Evolutionary conservation across 495 filamentous ascomycete genomes (phyloP), one percentile per base, ranked within the genome.

Genomic region (Aspergillus ellipticus): DNA sequence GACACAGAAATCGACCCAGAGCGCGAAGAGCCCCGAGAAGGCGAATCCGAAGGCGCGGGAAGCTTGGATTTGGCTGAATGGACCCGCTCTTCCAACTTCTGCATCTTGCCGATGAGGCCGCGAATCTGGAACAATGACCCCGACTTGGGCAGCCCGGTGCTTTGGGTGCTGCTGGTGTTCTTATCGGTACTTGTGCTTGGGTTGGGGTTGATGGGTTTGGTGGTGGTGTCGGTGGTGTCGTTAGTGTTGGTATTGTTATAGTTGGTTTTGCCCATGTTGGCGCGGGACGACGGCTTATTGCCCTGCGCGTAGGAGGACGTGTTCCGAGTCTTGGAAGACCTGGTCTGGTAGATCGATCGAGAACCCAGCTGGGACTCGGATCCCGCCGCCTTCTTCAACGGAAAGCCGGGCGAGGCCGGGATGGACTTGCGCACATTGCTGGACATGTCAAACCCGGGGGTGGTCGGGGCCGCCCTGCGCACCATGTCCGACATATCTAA

Each of bases 1-100:
- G 79, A 51, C 35, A 39, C 35, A 13, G 35, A 39, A 1, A 79
- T 71, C 28, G 79, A 81, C 3, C 80, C 80, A 43, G 73, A 67
- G 55, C 86, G 83, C 9, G 92, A 90, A 1, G 90, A 93, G 24
- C 80, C 77, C 24, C 87, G 86, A n/a, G 92, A 90, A 5, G 94
- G 92, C 2, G 89, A 92, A 48, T 75, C 81, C 13, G 82, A 82
- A 9, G 89, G 89, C 4, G 83, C 88, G 1, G 94, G 94, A 2
- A 98, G 82, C 68, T 96, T 96, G 29, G 91, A 96, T 57, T 90
- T 85, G 21, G 89, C 94, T n/a, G 88, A 90, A 47, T 97, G 92
- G 6, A 98, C 92, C 28, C 93, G 81, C 54, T 92, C 88, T 69
- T 97, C 95, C 39, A 98, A 83, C 58, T 87, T 85, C 69, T 96